Evolutionary conservation across 352 stramenopile genomes (phyloP), one percentile per base, ranked within the genome.

Genomic region (Globisporangium splendens): DNA sequence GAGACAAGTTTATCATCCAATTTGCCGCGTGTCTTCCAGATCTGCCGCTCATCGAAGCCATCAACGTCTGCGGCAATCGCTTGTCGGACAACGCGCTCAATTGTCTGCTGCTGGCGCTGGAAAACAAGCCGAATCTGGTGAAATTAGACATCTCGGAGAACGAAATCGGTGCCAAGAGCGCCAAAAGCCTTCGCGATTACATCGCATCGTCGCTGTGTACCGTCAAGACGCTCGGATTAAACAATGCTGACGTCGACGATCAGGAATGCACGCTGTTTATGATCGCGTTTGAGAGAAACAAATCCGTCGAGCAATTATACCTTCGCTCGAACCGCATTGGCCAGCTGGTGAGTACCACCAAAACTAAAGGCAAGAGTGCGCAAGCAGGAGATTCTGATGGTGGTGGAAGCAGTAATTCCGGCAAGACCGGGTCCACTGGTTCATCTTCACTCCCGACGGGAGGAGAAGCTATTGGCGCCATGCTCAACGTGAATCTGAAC

Each of bases 401-500:
- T 14, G 38, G 17, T 56, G 33, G 18, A 33, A 58, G 21, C 8
- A 64, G 22, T 31, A 31, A 5, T 31, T n/a, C n/a, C n/a, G 5
- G 24, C 24, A 5, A 31, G 24, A 6, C 24, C 5, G 24, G 24
- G 24, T 31, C 24, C 24, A 22, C 10, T 13, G 10, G 17, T 62
- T 48, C 43, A 38, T 54, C 12, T 22, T 15, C 62, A 44, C 38
- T 72, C 12, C 53, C 63, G 2, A 89, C 83, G 0, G 88, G 86
- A 2, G 85, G 85, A 0, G 84, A 96, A 61, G 79, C 85, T 8
- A 69, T 96, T 13, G 88, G 77, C 3, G 59, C 68, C 12, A 95
- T 95, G 86, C 72, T 96, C 14, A 80, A 75, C n/a, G 72, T 82
- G 2, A 96, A 96, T 56, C 41, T 84, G 2, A 86, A 69, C 1